phyloP scores from a whole-genome alignment of 768 basidiomycete species.

The Mrakia gelida region DNA sequence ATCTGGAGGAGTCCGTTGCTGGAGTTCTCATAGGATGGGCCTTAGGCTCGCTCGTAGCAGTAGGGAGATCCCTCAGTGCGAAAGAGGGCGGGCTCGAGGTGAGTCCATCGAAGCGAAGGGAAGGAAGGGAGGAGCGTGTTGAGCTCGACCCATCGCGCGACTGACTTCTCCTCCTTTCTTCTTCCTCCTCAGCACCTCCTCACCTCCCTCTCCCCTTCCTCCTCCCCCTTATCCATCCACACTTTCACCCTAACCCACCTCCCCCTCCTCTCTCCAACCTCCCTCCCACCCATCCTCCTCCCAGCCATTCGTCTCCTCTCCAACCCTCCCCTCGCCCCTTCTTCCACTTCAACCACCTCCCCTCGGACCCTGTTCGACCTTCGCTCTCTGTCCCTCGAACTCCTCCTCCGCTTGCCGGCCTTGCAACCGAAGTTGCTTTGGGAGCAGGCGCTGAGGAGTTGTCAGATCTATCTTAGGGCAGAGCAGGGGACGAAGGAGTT shows the following conservation, averaged over 20 bases:
- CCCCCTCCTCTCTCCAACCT: background rate
- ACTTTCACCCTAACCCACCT: background rate
- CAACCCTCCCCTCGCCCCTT: background rate
- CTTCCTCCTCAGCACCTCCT: background rate
- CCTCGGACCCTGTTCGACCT: constrained; percentile 2
- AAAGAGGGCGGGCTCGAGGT: background rate
- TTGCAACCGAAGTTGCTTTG: constrained; percentile 1
- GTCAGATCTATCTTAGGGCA: background rate
- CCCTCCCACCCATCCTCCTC: constrained; percentile 5
- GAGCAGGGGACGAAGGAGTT: constrained; percentile 7
- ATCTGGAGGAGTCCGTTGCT: background rate
- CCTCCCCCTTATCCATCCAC: background rate
- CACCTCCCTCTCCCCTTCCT: background rate
- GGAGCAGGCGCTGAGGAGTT: constrained; percentile 16
- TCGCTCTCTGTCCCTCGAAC: constrained; percentile 12
- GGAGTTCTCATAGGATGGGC: background rate
- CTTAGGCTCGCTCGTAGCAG: background rate
- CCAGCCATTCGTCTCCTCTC: constrained; percentile 4
- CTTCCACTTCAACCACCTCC: background rate
- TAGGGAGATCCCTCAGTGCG: background rate
- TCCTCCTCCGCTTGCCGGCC: constrained; percentile 3
- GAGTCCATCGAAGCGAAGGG: background rate
- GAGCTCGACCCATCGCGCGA: background rate
- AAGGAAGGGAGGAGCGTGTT: background rate
- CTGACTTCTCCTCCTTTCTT: background rate